Evolutionary conservation across 768 basidiomycete species (phyloP).

Genomic region (Tubosaeta brunneosetosa): DNA sequence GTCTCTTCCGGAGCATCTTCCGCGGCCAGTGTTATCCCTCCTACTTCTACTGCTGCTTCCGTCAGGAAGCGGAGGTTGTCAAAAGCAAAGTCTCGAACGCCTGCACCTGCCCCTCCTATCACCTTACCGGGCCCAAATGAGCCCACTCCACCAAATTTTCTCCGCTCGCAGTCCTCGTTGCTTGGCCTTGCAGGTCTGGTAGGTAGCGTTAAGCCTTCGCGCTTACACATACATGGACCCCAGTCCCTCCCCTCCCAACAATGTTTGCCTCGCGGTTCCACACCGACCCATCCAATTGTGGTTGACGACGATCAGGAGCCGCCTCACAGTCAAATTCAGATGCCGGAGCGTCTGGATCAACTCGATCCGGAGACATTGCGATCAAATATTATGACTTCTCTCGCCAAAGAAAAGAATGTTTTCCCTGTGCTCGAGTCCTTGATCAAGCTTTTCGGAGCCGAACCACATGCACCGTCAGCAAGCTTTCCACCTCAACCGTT

Average conservation of each 20-base stretch:
- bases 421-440: conserved; percentile 62
- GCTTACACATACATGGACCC: conserved; percentile 9
- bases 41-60: conserved; percentile 4
- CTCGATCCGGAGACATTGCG: conserved; percentile 42
- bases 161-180: conserved; percentile 68
- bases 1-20: conserved; percentile 12
- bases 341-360: conserved; percentile 17
- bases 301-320: conserved; percentile 50
- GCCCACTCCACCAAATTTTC: conserved; percentile 61
- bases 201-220: conserved; percentile 56
- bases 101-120: conserved; percentile 53
- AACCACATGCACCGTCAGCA: conserved; percentile 20
- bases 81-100: conserved; percentile 38
- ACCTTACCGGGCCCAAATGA: conserved; percentile 56
- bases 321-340: background rate
- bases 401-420: conserved; percentile 61
- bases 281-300: conserved; percentile 62
- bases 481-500: conserved; percentile 7
- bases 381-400: conserved; percentile 54
- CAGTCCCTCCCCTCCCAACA: conserved; percentile 28
- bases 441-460: conserved; percentile 47
- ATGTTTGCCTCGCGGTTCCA: conserved; percentile 45
- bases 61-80: conserved; percentile 32
- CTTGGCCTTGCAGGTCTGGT: conserved; percentile 71
- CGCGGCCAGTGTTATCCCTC: background rate